These are phyloP conservation scores for Oryza rufipogon DNA, from an alignment of 176 grass and related monocot genomes.

Conservation along the genomic window DNA sequence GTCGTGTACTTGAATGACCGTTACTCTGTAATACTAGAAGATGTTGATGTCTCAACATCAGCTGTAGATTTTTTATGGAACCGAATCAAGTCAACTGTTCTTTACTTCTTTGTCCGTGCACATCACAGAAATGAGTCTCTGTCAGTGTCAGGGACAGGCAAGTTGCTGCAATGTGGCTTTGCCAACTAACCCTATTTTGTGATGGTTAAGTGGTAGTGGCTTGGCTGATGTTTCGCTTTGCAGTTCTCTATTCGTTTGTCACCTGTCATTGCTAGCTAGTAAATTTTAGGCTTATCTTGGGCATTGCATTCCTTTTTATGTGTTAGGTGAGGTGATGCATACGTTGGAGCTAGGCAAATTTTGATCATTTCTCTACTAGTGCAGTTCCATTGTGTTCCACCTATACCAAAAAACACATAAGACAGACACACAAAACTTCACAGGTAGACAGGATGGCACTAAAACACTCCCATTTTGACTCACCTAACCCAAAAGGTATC, in stretches of 20 bases:
- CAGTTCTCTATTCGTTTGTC: background rate
- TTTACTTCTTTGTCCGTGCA: background rate
- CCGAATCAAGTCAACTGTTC: background rate
- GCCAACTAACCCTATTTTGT: background rate
- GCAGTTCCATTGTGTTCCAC: slow-evolving; percentile 38
- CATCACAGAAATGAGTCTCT: background rate
- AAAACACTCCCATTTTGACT: background rate
- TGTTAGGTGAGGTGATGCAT: slow-evolving; percentile 15
- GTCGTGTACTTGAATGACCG: background rate
- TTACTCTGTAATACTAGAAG: background rate
- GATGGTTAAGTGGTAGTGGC: background rate
- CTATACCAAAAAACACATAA: background rate
- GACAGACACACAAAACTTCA: background rate
- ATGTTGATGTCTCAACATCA: slow-evolving; percentile 13
- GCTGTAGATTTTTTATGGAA: background rate
- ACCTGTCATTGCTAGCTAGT: slow-evolving; percentile 7
- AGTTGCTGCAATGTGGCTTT: background rate
- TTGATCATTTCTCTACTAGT: slow-evolving; percentile 22
- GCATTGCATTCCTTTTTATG: background rate
- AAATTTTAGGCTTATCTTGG: background rate
- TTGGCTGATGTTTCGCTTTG: background rate
- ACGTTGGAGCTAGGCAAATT: slow-evolving; percentile 26
- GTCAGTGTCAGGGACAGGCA: background rate
- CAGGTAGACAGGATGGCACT: background rate
- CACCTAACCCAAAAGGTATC: background rate